Evolutionary conservation across 2,329 filamentous ascomycete genomes (phyloP), one percentile per base, ranked within the genome.

Genomic region (Stemphylium lycopersici): DNA sequence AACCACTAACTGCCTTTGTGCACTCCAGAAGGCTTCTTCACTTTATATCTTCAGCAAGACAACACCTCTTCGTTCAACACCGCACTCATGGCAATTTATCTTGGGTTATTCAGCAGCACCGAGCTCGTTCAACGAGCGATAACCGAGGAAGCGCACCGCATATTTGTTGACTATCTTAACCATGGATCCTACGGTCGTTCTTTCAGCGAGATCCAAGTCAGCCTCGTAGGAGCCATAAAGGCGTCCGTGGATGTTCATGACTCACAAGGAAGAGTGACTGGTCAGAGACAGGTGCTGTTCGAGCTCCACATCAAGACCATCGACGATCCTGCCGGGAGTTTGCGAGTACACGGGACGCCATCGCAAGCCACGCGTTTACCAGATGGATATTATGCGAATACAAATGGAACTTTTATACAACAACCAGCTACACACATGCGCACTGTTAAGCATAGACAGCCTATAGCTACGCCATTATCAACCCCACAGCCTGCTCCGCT

Each of bases 41-140:
- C n/a, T 16, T 26, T 52, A n/a, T 12, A 37, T 6, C 48, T 41
- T 20, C 46, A 15, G 31, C 8, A 37, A 6, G 37, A 41, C 5
- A 13, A n/a, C 18, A 29, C 26, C 6, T 16, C 29, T 13, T n/a
- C 7, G 8, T 40, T 32, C n/a, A 16, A 26, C 24, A n/a, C 36
- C 11, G 8, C 32, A 3, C 13, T 31, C 11, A 40, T 37, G 33
- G 37, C 18, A 7, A n/a, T 33, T 26, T 11, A 18, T 32, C 38
- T 56, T 20, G 54, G 49, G 13, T 29, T n/a, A 20, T 56, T 45
- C 26, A 13, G 37, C 24, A 49, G 22, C 40, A 15, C 49, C 13
- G 29, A 33, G 1, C 36, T 15, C 20, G 49, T 45, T 12, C 36
- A 49, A 31, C 26, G 26, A 7, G 41, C 31, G 11, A 45, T 40